Conservation (phyloP, 2,329 filamentous ascomycete genomes). For the Alternaria ventricosa region DNA sequence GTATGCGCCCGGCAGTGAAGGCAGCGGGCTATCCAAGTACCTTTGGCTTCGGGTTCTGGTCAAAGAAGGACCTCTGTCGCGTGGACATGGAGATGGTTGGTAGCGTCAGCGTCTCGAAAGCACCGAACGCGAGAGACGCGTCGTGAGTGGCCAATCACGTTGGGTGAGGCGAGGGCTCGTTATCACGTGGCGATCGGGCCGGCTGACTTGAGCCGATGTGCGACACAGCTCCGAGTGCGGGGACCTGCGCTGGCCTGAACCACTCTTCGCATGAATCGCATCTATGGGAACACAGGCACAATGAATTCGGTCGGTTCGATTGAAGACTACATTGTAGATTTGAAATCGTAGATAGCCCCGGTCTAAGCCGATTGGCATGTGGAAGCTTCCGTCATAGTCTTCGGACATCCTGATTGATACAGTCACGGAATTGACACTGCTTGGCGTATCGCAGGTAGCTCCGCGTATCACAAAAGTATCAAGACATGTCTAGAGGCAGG, state of each 20-base stretch:
- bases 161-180: slow-evolving; percentile 1
- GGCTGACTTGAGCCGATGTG: not conserved
- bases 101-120: slow-evolving; percentile 3
- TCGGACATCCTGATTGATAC: not conserved
- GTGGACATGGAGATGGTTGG: slow-evolving; percentile 49
- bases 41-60: slow-evolving; percentile 53
- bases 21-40: slow-evolving; percentile 29
- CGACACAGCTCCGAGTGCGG: not conserved
- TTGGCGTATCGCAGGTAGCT: not conserved
- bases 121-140: slow-evolving; percentile 22
- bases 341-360: not conserved
- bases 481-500: not conserved
- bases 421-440: slow-evolving; percentile 7
- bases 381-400: not conserved
- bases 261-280: not conserved
- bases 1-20: not conserved
- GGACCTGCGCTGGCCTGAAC: slow-evolving; percentile 5
- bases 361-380: not conserved
- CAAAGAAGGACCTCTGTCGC: slow-evolving; percentile 60
- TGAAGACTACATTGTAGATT: not conserved
- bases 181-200: slow-evolving; percentile 13
- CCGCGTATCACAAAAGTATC: not conserved
- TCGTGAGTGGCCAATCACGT: slow-evolving; percentile 14
- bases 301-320: not conserved
- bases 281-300: not conserved